Evolutionary conservation across 768 basidiomycete genomes (phyloP), one percentile per base, ranked within the genome.

Genomic region (Neoboletus brunneissimus): DNA sequence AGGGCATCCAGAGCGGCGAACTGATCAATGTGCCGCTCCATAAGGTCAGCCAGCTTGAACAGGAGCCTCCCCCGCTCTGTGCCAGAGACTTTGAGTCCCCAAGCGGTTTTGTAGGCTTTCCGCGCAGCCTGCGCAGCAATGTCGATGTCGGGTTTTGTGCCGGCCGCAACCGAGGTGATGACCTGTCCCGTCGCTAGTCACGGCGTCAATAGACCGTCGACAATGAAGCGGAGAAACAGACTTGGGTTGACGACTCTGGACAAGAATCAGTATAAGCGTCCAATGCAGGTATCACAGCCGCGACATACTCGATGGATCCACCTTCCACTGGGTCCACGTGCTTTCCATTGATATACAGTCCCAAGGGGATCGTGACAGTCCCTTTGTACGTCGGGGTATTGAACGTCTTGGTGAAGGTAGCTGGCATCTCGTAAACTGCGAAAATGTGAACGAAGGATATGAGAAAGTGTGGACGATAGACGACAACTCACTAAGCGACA

Each of bases 301-400:
- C 8, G 7, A 73, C 85, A 65, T 60, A 88, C 88, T 87, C 86
- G 64, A 89, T 84, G 29, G 79, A 79, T 23, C 75, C 78, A 16
- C 77, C 76, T 10, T 79, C 73, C 15, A 76, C 75, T 31, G 82
- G 80, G 44, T 83, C 81, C 18, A 84, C 78, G 41, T 62, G 50
- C 34, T 65, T 48, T 58, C 84, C 83, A 64, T 81, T 75, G 66
- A 91, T 91, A 75, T 85, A 91, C 54, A 90, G 71, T 25, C 88
- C 86, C 23, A 87, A 83, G 55, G 79, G 75, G 58, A 88, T 67
- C 3, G 73, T 72, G n/a, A 76, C 67, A n/a, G 73, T 74, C 35
- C 84, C 85, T 68, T 83, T 86, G 78, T 75, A 87, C 53, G 74
- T 64, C 23, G 76, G 74, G 20, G 79, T 82, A 56, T 85, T 73